Conservation (phyloP, 2,329 filamentous ascomycete species). For the Alternaria burnsii region DNA sequence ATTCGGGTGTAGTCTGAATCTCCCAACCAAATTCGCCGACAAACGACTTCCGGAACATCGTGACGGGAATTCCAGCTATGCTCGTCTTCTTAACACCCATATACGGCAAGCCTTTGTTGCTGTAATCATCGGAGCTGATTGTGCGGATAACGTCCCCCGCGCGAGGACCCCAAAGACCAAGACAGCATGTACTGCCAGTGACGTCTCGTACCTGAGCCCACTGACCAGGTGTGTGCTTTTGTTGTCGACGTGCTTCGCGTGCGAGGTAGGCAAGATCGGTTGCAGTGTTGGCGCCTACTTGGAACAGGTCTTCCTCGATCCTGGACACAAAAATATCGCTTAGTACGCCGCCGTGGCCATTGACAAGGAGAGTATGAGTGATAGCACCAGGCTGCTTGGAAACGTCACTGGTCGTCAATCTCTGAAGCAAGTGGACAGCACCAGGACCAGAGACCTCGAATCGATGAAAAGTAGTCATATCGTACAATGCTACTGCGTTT, state of each 20-base stretch:
- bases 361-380: conserved; percentile 66
- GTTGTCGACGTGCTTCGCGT: conserved; percentile 62
- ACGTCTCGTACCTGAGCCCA: conserved; percentile 66
- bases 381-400: conserved; percentile 59
- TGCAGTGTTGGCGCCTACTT: conserved; percentile 65
- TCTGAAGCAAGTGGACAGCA: conserved; percentile 63
- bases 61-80: conserved; percentile 66
- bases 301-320: conserved; percentile 60
- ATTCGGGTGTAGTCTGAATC: conserved; percentile 67
- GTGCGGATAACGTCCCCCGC: conserved; percentile 61
- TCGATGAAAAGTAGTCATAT: conserved; percentile 68
- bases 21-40: conserved; percentile 71
- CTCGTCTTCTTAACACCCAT: conserved; percentile 59
- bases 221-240: conserved; percentile 49
- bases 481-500: conserved; percentile 68
- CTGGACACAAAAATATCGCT: conserved; percentile 67
- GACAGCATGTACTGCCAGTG: conserved; percentile 67
- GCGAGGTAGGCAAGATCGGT: conserved; percentile 64
- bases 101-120: conserved; percentile 58
- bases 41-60: conserved; percentile 64
- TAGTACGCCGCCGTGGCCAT: conserved; percentile 61
- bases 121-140: conserved; percentile 59
- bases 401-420: conserved; percentile 62
- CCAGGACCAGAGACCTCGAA: conserved; percentile 68
- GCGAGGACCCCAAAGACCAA: conserved; percentile 70